A percentile compares a stretch with the other conserved stretches of the same genome.
Evolutionary conservation across 805 yeast species (phyloP).

Genomic region (Huiozyma naganishii): DNA sequence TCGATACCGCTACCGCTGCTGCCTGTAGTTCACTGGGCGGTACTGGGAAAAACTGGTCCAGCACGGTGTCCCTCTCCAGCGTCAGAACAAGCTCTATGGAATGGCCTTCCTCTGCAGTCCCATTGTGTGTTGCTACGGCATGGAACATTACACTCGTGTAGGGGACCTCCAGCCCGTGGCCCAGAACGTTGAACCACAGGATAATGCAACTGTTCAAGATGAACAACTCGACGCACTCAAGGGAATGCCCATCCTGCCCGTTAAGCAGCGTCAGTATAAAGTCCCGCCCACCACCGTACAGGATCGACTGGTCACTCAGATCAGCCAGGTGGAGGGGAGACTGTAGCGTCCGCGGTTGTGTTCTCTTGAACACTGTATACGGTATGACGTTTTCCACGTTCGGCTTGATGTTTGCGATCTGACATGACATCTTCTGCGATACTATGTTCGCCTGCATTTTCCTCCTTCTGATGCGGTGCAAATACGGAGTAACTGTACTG

Average conservation of each 20-base stretch:
- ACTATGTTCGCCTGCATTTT: too few species aligned
- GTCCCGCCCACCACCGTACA: slow-evolving; percentile 35
- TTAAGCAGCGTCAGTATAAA: slow-evolving; percentile 17
- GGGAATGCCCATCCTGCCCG: neutral
- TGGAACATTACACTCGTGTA: slow-evolving; percentile 26
- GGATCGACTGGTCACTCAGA: slow-evolving; percentile 15
- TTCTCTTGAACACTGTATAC: slow-evolving; percentile 18
- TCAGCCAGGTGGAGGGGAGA: neutral
- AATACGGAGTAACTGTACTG: neutral
- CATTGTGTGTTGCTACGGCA: slow-evolving; percentile 13
- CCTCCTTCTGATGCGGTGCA: neutral
- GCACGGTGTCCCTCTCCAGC: slow-evolving; percentile 18
- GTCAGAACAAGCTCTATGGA: slow-evolving; percentile 18
- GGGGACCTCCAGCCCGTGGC: slow-evolving; percentile 30
- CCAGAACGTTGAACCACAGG: slow-evolving; percentile 30
- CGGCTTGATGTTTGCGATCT: slow-evolving; percentile 24
- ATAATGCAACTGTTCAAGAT: slow-evolving; percentile 29
- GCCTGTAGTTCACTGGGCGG: slow-evolving; percentile 1
- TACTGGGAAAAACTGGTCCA: slow-evolving; percentile 18
- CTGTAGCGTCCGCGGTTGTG: slow-evolving; percentile 19
- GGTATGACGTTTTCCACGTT: slow-evolving; percentile 30
- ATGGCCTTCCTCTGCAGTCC: slow-evolving; percentile 18
- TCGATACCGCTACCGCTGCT: neutral
- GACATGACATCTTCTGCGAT: slow-evolving; percentile 8
- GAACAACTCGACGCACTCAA: slow-evolving; percentile 28